Evolutionary conservation across 1,139 yeast species (phyloP).

Genomic region (Taiozyma sp.): DNA sequence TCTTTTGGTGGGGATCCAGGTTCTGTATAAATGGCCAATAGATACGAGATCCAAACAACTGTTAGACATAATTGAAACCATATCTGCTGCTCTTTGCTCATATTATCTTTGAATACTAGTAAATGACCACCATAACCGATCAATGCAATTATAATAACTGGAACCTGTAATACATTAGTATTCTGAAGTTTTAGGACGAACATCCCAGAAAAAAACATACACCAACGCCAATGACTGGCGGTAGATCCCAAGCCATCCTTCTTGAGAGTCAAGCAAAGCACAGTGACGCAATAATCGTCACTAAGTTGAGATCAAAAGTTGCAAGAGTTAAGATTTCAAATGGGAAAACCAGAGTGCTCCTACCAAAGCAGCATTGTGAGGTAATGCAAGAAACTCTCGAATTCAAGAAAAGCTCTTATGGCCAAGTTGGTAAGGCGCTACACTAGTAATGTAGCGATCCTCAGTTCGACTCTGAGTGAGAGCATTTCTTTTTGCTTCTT

Average conservation of each 20-base stretch:
- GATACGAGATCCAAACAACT: conserved; percentile 71
- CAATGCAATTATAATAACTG: conserved; percentile 52
- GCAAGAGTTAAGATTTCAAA: neutral
- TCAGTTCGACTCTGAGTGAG: conserved; percentile 83
- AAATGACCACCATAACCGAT: conserved; percentile 65
- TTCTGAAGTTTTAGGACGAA: neutral
- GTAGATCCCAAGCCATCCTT: conserved; percentile 9
- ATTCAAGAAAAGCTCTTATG: conserved; percentile 43
- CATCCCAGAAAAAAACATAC: conserved; percentile 3
- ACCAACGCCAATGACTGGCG: conserved; percentile 16
- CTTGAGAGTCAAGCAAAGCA: neutral
- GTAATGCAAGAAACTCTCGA: neutral
- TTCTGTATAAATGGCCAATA: conserved; percentile 47
- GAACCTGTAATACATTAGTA: conserved; percentile 41
- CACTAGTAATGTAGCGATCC: conserved; percentile 39
- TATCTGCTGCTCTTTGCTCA: conserved; percentile 37
- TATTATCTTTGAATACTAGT: conserved; percentile 46
- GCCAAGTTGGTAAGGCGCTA: conserved; percentile 40
- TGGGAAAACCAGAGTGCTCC: neutral
- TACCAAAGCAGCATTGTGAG: neutral
- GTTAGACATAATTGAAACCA: conserved; percentile 45
- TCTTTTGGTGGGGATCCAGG: conserved; percentile 57
- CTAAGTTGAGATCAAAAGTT: neutral
- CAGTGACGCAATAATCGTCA: neutral
- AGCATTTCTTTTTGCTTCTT: conserved; percentile 44